Conservation (phyloP, 1,139 yeast species). For the Hyphopichia wangnamkhiaoensis region DNA sequence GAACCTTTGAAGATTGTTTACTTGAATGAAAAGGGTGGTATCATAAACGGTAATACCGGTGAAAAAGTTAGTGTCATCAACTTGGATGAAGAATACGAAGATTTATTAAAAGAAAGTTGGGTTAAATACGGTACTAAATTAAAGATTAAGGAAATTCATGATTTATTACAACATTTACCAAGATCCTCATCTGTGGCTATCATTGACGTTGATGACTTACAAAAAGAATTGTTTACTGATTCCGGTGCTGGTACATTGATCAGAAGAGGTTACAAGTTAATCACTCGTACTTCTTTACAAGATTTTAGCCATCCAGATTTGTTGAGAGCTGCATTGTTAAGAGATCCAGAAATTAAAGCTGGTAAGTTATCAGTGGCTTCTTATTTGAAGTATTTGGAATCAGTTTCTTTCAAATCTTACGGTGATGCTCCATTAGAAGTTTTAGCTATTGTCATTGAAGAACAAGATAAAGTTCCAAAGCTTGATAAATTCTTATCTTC, state of each 20-base stretch:
- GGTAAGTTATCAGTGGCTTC: conserved; percentile 80
- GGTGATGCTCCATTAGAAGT: conserved; percentile 97
- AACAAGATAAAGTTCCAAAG: conserved; percentile 54
- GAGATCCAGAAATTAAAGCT: conserved; percentile 73
- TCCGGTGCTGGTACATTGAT: conserved; percentile 99
- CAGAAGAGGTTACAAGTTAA: conserved; percentile 91
- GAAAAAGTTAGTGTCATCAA: conserved; percentile 89
- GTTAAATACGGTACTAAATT: conserved; percentile 97
- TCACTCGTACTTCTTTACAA: conserved; percentile 64
- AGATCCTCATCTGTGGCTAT: conserved; percentile 97
- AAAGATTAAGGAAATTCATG: conserved; percentile 95
- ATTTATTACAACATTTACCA: conserved; percentile 88
- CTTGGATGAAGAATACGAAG: conserved; percentile 94
- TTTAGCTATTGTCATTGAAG: conserved; percentile 71
- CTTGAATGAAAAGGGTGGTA: conserved; percentile 96
- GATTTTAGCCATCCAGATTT: conserved; percentile 79
- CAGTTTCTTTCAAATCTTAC: conserved; percentile 68
- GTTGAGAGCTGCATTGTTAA: conserved; percentile 71
- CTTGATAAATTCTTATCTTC: conserved; percentile 87
- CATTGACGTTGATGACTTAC: conserved; percentile 90
- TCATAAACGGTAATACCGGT: conserved; percentile 87
- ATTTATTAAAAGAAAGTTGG: conserved; percentile 90
- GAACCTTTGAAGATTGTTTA: conserved; percentile 97
- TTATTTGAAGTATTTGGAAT: conserved; percentile 72
- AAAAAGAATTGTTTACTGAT: conserved; percentile 95